A percentile compares a stretch with the other conserved stretches of the same genome.
These are phyloP conservation scores for Elymus sibiricus DNA, from an alignment of 176 grass and related monocot genomes.

Conservation along the genomic window DNA sequence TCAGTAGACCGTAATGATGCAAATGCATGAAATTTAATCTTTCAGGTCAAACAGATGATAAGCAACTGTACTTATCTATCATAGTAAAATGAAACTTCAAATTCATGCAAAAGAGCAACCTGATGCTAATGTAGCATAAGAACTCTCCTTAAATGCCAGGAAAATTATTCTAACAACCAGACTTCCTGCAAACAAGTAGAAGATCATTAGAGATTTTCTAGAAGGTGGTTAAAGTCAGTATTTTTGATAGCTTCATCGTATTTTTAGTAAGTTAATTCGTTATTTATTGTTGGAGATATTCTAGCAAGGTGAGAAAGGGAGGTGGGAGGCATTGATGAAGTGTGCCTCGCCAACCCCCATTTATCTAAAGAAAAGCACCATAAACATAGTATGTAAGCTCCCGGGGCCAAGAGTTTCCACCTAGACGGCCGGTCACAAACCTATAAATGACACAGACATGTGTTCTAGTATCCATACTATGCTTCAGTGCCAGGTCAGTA, in stretches of 20 bases:
- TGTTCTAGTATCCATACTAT: conserved; percentile 61
- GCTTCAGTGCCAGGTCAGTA: conserved; percentile 43
- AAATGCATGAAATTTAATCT: background rate
- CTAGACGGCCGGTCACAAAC: conserved; percentile 15
- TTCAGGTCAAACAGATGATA: background rate
- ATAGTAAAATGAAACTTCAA: conserved; percentile 25
- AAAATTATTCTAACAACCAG: conserved; percentile 97
- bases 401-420: background rate
- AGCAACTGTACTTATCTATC: background rate
- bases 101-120: conserved; percentile 51
- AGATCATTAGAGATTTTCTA: background rate
- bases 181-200: conserved; percentile 66
- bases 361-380: conserved; percentile 31
- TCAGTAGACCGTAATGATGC: conserved; percentile 2
- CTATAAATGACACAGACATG: conserved; percentile 53
- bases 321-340: background rate
- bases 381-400: conserved; percentile 48
- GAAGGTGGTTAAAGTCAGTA: background rate
- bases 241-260: background rate
- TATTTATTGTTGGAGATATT: background rate
- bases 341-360: background rate
- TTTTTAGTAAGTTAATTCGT: background rate
- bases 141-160: conserved; percentile 99
- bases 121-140: conserved; percentile 88
- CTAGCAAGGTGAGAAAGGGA: background rate